A percentile compares a stretch with the other conserved stretches of the same genome.
Evolutionary conservation across 257 asterid genomes (phyloP).

Genomic region (Paraleonurus japonicus): DNA sequence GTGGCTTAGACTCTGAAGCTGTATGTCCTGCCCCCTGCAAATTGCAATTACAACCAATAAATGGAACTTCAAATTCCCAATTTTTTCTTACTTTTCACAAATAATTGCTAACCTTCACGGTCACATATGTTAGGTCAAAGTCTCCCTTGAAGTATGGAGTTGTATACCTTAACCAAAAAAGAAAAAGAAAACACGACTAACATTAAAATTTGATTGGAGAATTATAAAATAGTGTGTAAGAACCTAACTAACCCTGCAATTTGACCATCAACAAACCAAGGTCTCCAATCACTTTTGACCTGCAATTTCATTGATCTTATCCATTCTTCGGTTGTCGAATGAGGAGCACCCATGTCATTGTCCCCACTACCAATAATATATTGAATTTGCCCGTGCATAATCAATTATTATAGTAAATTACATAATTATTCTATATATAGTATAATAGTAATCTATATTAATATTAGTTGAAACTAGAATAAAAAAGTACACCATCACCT

Average conservation of each 20-base stretch:
- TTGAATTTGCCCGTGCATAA: neutral
- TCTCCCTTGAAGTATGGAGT: neutral
- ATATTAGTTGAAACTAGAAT: no score
- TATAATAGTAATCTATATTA: no score
- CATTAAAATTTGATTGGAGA: neutral
- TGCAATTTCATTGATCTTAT: neutral
- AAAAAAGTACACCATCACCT: neutral
- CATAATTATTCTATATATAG: no score
- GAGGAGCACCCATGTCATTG: neutral
- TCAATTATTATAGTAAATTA: no score
- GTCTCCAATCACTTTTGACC: conserved; percentile 4
- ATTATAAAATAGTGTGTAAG: neutral
- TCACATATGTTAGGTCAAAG: conserved; percentile 33
- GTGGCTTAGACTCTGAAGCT: conserved; percentile 25
- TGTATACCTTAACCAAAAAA: neutral
- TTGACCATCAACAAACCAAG: conserved; percentile 13
- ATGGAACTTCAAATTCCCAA: neutral
- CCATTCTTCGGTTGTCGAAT: conserved; percentile 8
- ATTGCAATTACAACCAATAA: neutral
- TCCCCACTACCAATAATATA: neutral
- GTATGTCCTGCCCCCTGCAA: conserved; percentile 38
- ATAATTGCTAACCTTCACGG: conserved; percentile 10
- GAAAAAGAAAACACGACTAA: neutral
- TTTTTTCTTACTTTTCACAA: neutral
- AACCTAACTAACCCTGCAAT: conserved; percentile 18